These are phyloP conservation scores for Huntiella omanensis DNA, from an alignment of 2,329 filamentous ascomycete genomes.

Conservation along the genomic window DNA sequence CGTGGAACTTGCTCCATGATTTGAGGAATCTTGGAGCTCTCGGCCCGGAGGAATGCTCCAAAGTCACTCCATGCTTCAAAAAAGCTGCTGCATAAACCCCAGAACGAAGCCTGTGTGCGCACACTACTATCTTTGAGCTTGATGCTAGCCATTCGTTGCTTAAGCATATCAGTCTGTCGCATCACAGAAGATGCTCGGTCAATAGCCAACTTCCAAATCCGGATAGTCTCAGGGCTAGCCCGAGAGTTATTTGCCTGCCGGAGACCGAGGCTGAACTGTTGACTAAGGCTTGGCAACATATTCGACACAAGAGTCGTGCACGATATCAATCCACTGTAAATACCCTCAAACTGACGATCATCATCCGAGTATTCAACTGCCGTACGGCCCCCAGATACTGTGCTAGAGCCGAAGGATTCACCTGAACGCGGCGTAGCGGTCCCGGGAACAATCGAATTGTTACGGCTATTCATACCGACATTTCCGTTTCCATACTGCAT, in stretches of 20 bases:
- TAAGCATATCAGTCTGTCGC: constrained; percentile 54
- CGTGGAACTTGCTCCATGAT: constrained; percentile 51
- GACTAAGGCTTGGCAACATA: constrained; percentile 49
- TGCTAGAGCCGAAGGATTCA: constrained; percentile 52
- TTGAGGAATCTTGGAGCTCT: constrained; percentile 28
- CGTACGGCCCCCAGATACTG: constrained; percentile 27
- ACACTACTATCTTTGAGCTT: constrained; percentile 70
- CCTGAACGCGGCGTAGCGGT: constrained; percentile 62
- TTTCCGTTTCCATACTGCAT: constrained; percentile 29
- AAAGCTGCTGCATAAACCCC: constrained; percentile 57
- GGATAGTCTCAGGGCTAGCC: constrained; percentile 35
- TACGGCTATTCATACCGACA: constrained; percentile 18
- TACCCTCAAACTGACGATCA: constrained; percentile 62
- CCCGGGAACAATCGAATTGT: constrained; percentile 27
- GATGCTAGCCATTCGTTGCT: constrained; percentile 54
- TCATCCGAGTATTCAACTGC: constrained; percentile 52
- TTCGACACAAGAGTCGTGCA: constrained; percentile 57
- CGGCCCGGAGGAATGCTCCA: constrained; percentile 38
- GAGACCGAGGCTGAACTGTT: constrained; percentile 45
- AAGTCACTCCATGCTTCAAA: constrained; percentile 52
- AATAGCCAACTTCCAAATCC: constrained; percentile 52
- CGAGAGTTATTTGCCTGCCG: constrained; percentile 42
- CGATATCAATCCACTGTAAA: constrained; percentile 57
- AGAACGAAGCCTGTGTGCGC: constrained; percentile 42
- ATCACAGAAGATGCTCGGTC: constrained; percentile 52